Evolutionary conservation across 768 basidiomycete genomes (phyloP), one percentile per base, ranked within the genome.

Genomic region (Leccinum broughii): DNA sequence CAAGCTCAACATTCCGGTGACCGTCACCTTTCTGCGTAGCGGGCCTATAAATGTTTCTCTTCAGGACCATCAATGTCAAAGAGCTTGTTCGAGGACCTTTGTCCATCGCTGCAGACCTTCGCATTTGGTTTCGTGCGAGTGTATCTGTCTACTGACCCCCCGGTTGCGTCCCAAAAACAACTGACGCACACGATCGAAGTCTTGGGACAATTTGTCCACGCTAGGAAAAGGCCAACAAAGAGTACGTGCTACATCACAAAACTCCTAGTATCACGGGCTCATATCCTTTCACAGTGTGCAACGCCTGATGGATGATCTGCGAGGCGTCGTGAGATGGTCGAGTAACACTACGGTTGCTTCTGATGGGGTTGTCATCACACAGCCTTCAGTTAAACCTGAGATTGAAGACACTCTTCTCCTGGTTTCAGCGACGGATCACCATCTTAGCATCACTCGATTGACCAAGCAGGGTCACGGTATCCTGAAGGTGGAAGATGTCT

Each of bases 351-450:
- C 32, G 32, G 69, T 73, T 17, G 66, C 72, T 55, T 67, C 77
- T 0, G 84, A 80, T 60, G 68, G 22, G 46, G 67, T 68, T 28
- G 65, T 74, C 55, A 67, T 73, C 51, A 80, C 80, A 50, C 78
- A 84, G 61, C 76, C 82, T 11, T 78, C 83, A 5, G 80, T 78
- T 44, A 86, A 89, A 70, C 83, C 88, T 4, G 91, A 91, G 72
- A 85, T 83, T 3, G 89, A 90, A 91, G 65, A 89, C 89, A 64
- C 75, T 93, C 0, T 84, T 85, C 63, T 78, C 84, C 56, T 91
- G 88, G 86, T 93, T 93, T 79, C 90, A 93, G 69, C 91, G 98
- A 80, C 98, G 97, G 97, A 92, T 98, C 64, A 82, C 83, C 53
- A 90, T 98, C 63, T 98, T 98, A 95, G 28, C 77, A 96, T 98